Evolutionary conservation across 495 filamentous ascomycete species (phyloP), one percentile per base, ranked within the genome.

Genomic region (Daldinia concentrica): DNA sequence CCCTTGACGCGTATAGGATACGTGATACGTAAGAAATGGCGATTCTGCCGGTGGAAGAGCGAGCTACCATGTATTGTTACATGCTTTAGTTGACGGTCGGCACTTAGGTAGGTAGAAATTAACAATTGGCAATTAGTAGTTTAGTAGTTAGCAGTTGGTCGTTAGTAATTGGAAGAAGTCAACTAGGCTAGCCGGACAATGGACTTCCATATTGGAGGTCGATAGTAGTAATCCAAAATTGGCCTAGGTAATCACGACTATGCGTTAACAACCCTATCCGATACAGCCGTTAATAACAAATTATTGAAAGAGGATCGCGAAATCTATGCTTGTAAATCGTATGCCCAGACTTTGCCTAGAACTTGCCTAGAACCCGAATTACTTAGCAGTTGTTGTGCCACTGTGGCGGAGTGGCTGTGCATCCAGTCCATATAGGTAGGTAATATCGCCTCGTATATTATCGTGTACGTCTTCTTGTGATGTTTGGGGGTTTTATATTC

Each of bases 281-380:
- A 34, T 34, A 34, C 32, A 34, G 6, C 34, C 34, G 34, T 14
- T 36, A 36, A 14, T 36, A 36, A 36, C 34, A 14, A 36, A 36
- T 36, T 36, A 36, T 36, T 36, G 34, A 36, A 14, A 12, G 12
- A 36, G 34, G 34, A 36, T 36, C 12, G 34, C 14, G 12, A 12
- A 19, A 12, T 48, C 43, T 48, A 12, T 48, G 43, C 19, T 9
- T 22, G 43, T 48, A 24, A 48, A 17, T 48, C n/a, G 43, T 48
- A 6, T 48, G 43, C 43, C 43, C 43, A 48, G 43, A 48, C 43
- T 48, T 48, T 48, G 43, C 43, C 43, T 24, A 41, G 39, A 41
- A 17, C 39, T 41, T 41, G 39, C 15, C 39, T 0, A 48, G 17
- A 48, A 19, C 17, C 19, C 39, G n/a, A 22, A 24, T 9, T 48